These are phyloP conservation scores for Zymoseptoria passerinii DNA, from an alignment of 2,329 filamentous ascomycete species.

Conservation along the genomic window DNA sequence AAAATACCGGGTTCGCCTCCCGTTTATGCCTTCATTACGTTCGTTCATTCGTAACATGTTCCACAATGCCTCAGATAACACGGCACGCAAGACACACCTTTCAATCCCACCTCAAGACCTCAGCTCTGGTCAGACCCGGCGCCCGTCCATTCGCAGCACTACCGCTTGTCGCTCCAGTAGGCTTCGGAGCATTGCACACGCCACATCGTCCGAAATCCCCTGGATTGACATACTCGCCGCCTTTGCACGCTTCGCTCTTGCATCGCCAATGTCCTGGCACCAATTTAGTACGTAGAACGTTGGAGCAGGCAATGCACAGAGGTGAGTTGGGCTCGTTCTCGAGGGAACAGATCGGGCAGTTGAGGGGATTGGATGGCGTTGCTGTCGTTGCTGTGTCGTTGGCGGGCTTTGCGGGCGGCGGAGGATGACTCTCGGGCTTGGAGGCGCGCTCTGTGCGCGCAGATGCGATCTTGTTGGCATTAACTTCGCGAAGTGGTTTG, in stretches of 20 bases:
- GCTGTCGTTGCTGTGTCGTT: neutral
- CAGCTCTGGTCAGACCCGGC: constrained; percentile 21
- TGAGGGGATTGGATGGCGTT: neutral
- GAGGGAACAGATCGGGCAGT: constrained; percentile 58
- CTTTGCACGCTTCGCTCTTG: constrained; percentile 46
- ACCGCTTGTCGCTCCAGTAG: constrained; percentile 3
- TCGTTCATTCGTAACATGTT: neutral
- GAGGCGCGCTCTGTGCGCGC: constrained; percentile 1
- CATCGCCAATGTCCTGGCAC: constrained; percentile 59
- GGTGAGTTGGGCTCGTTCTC: constrained; percentile 47
- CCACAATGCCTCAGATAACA: neutral
- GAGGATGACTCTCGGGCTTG: neutral
- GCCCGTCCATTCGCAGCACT: constrained; percentile 4
- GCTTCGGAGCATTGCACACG: constrained; percentile 48
- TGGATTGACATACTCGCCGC: constrained; percentile 56
- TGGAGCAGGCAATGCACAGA: constrained; percentile 61
- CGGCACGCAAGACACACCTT: neutral
- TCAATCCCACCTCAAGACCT: constrained; percentile 30
- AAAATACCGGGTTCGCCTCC: neutral
- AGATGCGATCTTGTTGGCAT: constrained; percentile 4
- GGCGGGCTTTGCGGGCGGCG: neutral
- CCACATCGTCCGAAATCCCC: constrained; percentile 63
- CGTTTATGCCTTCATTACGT: neutral
- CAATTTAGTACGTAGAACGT: constrained; percentile 53
- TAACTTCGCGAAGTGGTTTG: constrained; percentile 4